Base-by-base conservation (phyloP, 2,329 filamentous ascomycete genomes). In the Dactylellina parvicollis region DNA sequence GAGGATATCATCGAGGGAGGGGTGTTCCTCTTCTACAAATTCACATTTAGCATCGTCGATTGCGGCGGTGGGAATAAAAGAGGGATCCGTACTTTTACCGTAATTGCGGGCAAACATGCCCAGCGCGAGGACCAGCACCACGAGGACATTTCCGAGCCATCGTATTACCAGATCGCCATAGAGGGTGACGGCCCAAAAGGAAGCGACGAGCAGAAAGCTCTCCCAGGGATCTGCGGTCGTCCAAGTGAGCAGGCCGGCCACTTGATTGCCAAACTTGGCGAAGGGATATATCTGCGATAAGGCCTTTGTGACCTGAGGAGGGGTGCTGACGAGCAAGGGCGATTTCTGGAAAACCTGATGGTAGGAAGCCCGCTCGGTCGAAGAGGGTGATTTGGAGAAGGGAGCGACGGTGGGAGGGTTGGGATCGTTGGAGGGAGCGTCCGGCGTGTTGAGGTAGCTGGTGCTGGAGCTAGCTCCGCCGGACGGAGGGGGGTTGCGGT, bases 251-350 rank as follows among this genome's bases (percentile, higher is more conserved):
- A 99, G 83, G 0, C 94, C 95, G 1, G 87, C 90, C 14, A 96
- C 81, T 79, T 90, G 91, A 80, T 97, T 98, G 66, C 98, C 83
- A 4, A 93, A 92, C 5, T 96, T 84, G 5, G 99, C 84, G 80
- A 97, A 98, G 0, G 95, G 93, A 80, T 99, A 94, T 75, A 93
- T 96, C 80, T 98, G 97, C 75, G 94, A 94, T 72, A 99, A 85
- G 12, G 94, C 93, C 77, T 95, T 88, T 1, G 95, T 99, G 80
- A 99, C 90, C 79, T 96, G 92, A 1, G 95, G 95, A 44, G 95
- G 95, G 8, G 95, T 99, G 14, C 94, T 92, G 71, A 96, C 89
- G 16, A 99, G 86, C 47, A 99, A 83, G 9, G 95, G 95, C 14
- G 92, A 96, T 82, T 98, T 99, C 81, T 96, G 94, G 81, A 98